Conservation (phyloP, 345 rosid genomes). For the Pistacia integerrima region DNA sequence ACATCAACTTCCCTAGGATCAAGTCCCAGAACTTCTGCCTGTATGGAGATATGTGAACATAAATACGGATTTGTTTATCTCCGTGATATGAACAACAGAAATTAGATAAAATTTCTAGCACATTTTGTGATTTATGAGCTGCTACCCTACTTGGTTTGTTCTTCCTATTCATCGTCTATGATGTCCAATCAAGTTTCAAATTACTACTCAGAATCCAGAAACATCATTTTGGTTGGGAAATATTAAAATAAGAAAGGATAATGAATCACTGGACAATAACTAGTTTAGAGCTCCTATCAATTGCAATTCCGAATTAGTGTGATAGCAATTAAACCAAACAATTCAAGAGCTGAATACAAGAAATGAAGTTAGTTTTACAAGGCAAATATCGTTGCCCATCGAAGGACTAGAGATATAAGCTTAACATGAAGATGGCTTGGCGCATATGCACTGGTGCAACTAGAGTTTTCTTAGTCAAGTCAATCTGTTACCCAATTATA, state of each 20-base stretch:
- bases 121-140: no score
- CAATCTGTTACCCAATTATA: no score
- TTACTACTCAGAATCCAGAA: not conserved
- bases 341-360: no score
- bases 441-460: not conserved
- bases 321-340: no score
- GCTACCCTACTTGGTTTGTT: no score
- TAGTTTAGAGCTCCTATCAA: no score
- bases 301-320: no score
- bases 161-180: no score
- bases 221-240: not conserved
- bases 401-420: not conserved
- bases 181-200: not conserved
- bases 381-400: no score
- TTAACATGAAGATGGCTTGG: not conserved
- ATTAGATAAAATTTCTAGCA: not conserved
- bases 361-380: no score
- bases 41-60: slow-evolving; percentile 12
- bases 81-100: not conserved
- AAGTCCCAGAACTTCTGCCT: slow-evolving; percentile 97
- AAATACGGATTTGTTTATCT: not conserved
- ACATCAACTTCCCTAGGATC: slow-evolving; percentile 95
- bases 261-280: not conserved
- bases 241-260: not conserved
- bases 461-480: no score